Base-by-base conservation (phyloP, 176 grass and related monocot genomes). In the Musa beccarii region DNA sequence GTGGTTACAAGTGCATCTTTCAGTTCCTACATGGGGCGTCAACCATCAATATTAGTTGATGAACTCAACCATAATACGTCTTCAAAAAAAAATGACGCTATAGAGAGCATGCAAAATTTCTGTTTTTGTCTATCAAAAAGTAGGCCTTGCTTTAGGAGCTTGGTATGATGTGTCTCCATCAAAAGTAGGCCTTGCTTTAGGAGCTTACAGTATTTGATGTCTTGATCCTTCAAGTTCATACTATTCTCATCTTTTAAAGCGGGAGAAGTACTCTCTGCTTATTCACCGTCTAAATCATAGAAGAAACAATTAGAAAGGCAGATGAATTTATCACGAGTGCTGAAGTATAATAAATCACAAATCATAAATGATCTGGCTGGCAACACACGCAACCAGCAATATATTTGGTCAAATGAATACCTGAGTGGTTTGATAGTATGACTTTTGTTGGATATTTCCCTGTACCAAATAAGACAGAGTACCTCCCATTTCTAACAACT, bases 51-150 rank as follows among this genome's bases (percentile, higher is more conserved):
- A 43, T 19, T 49, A 25, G 29, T 54, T 24, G 7, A 11, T 25
- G 69, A 16, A 20, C 2, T 5, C 19, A 12, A 53, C 5, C 15
- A 73, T n/a, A 54, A 21, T 20, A 10, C n/a, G 19, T 43, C 17
- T 1, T 34, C 23, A 4, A 21, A 22, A 20, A 34, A n/a, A 14
- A 0, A 54, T 57, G 20, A 69, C 82, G 83, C 14, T 59, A 49
- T 50, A n/a, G n/a, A 82, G 24, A 53, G 49, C 49, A 71, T 90
- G 88, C 84, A 89, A 67, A 77, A 99, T 86, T 23, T 93, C 72
- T 86, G 84, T 75, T 89, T 61, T 80, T 98, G 86, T 81, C 16
- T 82, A 28, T 87, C 82, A 84, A 91, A 77, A 51, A 85, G 83
- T 84, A 71, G 51, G 17, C 80, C 21, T 71, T 50, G 57, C 71